Evolutionary conservation across 2,329 filamentous ascomycete species (phyloP).

Genomic region (Drechslerella dactyloides): DNA sequence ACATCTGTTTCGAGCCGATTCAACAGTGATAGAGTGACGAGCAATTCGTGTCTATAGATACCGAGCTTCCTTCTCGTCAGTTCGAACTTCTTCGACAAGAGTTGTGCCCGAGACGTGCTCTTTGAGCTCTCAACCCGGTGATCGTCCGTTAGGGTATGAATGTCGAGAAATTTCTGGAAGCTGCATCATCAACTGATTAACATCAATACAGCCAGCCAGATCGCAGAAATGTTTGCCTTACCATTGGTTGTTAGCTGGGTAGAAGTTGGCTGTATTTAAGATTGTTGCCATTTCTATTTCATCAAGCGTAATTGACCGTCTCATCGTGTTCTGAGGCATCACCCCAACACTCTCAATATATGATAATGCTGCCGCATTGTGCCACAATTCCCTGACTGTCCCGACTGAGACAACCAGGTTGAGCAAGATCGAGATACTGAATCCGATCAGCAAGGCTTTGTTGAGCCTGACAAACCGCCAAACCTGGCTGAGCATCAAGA

Average conservation of each 20-base stretch:
- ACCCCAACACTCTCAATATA: conserved; percentile 39
- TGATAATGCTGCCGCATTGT: conserved; percentile 29
- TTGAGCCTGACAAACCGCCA: conserved; percentile 21
- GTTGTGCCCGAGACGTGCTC: conserved; percentile 55
- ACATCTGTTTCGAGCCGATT: conserved; percentile 89
- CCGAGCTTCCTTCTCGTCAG: conserved; percentile 83
- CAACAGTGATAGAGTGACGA: conserved; percentile 87
- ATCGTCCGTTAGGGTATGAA: conserved; percentile 31
- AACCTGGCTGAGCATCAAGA: background rate
- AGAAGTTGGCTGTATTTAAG: conserved; percentile 22
- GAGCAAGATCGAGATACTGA: conserved; percentile 27
- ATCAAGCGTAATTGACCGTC: conserved; percentile 37
- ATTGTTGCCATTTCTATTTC: conserved; percentile 32
- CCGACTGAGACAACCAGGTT: conserved; percentile 28
- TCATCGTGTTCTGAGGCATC: conserved; percentile 24
- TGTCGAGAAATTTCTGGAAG: conserved; percentile 40
- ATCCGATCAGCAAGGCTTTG: conserved; percentile 18
- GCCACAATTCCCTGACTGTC: conserved; percentile 33
- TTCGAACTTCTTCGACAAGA: conserved; percentile 71
- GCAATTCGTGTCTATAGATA: conserved; percentile 82
- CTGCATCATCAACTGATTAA: conserved; percentile 5
- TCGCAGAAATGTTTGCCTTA: conserved; percentile 3
- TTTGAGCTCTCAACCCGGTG: background rate
- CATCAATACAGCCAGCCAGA: conserved; percentile 2
- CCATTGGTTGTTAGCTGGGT: conserved; percentile 30